Base-by-base conservation (phyloP, 2,329 filamentous ascomycete genomes). In the Bipolaris oryzae region DNA sequence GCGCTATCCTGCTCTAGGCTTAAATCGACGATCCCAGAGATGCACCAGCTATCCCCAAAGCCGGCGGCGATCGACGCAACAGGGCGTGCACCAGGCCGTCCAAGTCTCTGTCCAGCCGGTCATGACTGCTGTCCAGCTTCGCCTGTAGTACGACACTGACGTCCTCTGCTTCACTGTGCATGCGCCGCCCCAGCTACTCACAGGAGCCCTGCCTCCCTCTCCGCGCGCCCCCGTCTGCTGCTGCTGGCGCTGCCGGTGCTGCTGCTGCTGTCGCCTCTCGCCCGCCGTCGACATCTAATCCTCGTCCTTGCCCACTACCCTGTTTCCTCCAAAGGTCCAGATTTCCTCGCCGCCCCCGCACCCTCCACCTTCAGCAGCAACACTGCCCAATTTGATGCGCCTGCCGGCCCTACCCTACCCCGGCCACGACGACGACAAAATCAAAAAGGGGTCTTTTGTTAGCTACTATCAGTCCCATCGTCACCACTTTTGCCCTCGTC, bases 11-110 rank as follows among this genome's bases (percentile, higher is more conserved):
- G 23, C n/a, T 50, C 34, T 33, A 3, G 56, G 63, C 13, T 38
- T 45, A 51, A 52, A 55, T 56, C 53, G 64, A 50, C 62, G 64
- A 67, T 67, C 64, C 3, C 37, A 55, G 37, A 48, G 31, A 37
- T 43, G 20, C 33, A 16, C 43, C 44, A n/a, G 35, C 33, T 44
- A 44, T 53, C 31, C 50, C 43, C 33, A 53, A 53, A 43, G 39
- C 57, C 46, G 51, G 41, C 43, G 41, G 54, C 38, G 64, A 67
- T 67, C 64, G 64, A 57, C 64, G 55, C 52, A 41, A 53, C 42
- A 45, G 50, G 53, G 56, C 47, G 35, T 28, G 45, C 62, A 64
- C 63, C 60, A 66, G 63, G 58, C 58, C 51, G 47, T 55, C 45
- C 50, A 41, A 44, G 42, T 20, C 20, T 53, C 42, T 51, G 44